Conservation (phyloP, 805 yeast genomes). For the Starmerella apis region DNA sequence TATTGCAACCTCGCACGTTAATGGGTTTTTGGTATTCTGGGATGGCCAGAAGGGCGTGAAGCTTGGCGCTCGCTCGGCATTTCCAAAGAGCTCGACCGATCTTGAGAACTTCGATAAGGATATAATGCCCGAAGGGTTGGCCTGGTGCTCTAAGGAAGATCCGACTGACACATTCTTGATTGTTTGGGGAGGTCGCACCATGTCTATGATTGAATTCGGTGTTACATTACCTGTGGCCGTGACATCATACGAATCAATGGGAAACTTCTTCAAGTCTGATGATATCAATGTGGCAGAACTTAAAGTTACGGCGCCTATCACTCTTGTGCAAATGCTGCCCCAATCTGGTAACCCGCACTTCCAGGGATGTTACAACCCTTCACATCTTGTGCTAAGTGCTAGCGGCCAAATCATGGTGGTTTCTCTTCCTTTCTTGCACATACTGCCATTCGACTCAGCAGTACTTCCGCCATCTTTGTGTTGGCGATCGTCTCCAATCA, state of each 20-base stretch:
- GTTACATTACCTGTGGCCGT: slow-evolving; percentile 65
- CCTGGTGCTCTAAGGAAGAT: slow-evolving; percentile 72
- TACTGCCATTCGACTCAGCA: slow-evolving; percentile 42
- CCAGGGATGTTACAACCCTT: slow-evolving; percentile 70
- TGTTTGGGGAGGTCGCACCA: slow-evolving; percentile 27
- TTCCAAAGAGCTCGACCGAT: slow-evolving; percentile 22
- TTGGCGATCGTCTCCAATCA: slow-evolving; percentile 65
- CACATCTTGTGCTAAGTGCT: slow-evolving; percentile 43
- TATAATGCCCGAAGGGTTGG: slow-evolving; percentile 28
- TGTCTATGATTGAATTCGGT: slow-evolving; percentile 57
- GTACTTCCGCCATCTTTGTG: slow-evolving; percentile 73
- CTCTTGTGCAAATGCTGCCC: slow-evolving; percentile 13
- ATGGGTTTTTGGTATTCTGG: slow-evolving; percentile 86
- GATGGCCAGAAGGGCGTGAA: slow-evolving; percentile 69
- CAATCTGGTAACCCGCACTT: slow-evolving; percentile 33
- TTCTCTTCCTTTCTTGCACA: slow-evolving; percentile 21
- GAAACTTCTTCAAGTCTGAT: slow-evolving; percentile 49
- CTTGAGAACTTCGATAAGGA: slow-evolving; percentile 15
- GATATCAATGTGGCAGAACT: slow-evolving; percentile 29
- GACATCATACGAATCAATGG: slow-evolving; percentile 77
- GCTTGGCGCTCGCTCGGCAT: slow-evolving; percentile 56
- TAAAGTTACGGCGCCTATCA: slow-evolving; percentile 8
- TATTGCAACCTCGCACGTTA: slow-evolving; percentile 64
- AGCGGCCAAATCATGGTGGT: slow-evolving; percentile 13
- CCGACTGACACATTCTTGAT: slow-evolving; percentile 73